phyloP scores from a whole-genome alignment of 176 grass and related monocot genomes.

The Eleusine coracana region DNA sequence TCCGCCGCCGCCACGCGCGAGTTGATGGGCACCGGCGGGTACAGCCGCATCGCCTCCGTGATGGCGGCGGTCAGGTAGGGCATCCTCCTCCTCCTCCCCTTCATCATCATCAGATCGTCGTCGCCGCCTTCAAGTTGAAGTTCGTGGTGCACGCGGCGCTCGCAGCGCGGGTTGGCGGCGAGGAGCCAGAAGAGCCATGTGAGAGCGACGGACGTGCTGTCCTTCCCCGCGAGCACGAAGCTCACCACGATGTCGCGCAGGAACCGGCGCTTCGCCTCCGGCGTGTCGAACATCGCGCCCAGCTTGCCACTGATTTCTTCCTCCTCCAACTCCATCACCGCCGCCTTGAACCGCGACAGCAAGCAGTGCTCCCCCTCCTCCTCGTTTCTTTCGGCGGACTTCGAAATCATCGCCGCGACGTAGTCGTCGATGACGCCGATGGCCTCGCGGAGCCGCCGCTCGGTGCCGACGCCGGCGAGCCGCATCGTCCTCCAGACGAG shows the following conservation, averaged over 20 bases:
- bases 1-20: constrained; percentile 34
- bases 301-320: constrained; percentile 45
- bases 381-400: not conserved
- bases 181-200: constrained; percentile 87
- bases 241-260: constrained; percentile 69
- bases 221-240: constrained; percentile 75
- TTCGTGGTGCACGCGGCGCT: constrained; percentile 31
- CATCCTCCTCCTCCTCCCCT: constrained; percentile 21
- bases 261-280: constrained; percentile 52
- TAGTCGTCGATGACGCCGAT: constrained; percentile 46
- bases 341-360: constrained; percentile 61
- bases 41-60: constrained; percentile 72
- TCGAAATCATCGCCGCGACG: constrained; percentile 41
- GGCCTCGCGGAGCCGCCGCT: constrained; percentile 58
- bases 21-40: constrained; percentile 80
- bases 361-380: constrained; percentile 43
- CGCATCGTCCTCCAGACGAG: constrained; percentile 49
- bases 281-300: constrained; percentile 39
- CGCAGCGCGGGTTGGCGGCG: constrained; percentile 48
- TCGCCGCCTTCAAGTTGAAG: not conserved
- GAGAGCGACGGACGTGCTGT: constrained; percentile 56
- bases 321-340: constrained; percentile 54
- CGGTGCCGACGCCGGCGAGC: constrained; percentile 50
- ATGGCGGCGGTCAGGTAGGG: constrained; percentile 67
- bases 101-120: constrained; percentile 15